Conservation (phyloP, 2,329 filamentous ascomycete genomes). For the Erysiphe neolycopersici region DNA sequence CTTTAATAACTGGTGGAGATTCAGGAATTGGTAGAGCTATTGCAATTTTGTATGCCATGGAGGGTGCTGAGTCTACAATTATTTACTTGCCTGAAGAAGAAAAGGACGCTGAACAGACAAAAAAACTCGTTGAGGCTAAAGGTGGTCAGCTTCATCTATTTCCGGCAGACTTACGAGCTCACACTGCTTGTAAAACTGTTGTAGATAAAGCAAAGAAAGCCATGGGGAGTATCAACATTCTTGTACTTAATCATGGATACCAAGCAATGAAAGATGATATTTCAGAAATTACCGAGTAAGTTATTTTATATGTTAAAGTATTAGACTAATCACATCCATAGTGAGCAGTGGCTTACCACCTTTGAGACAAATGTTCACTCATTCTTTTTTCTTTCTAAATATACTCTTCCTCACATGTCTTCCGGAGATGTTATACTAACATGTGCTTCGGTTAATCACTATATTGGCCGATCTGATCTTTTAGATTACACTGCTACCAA, state of each 20-base stretch:
- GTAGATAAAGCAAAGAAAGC: conserved; percentile 37
- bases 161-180: conserved; percentile 34
- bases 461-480: conserved; percentile 53
- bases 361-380: conserved; percentile 68
- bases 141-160: conserved; percentile 39
- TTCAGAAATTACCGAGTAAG: conserved; percentile 37
- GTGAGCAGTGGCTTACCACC: conserved; percentile 53
- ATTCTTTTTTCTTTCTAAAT: conserved; percentile 59
- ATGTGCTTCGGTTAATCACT: conserved; percentile 62
- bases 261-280: conserved; percentile 53
- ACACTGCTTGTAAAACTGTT: conserved; percentile 40
- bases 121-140: conserved; percentile 37
- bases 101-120: conserved; percentile 48
- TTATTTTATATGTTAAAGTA: not conserved
- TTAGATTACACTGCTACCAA: conserved; percentile 64
- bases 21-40: conserved; percentile 53
- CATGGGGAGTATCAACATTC: conserved; percentile 45
- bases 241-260: conserved; percentile 49
- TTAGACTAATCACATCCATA: conserved; percentile 9
- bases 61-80: conserved; percentile 50
- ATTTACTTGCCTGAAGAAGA: conserved; percentile 52
- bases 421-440: conserved; percentile 59
- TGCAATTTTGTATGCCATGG: conserved; percentile 54
- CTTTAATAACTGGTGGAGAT: conserved; percentile 60
- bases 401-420: conserved; percentile 47